phyloP scores from a whole-genome alignment of 2,329 filamentous ascomycete genomes.

The Geosmithia flava region DNA sequence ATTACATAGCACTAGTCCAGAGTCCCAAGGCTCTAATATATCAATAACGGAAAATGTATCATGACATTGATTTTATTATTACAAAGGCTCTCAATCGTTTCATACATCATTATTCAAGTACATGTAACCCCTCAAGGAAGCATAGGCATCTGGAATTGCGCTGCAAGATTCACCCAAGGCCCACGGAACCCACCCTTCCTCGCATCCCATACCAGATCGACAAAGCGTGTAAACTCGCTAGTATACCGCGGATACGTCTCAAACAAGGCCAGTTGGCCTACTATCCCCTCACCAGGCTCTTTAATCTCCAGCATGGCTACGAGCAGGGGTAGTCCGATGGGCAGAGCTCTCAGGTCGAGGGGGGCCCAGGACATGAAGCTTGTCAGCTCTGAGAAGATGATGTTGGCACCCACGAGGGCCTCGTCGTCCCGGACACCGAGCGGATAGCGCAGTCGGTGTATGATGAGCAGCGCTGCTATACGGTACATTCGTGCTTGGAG shows the following conservation, averaged over 20 bases:
- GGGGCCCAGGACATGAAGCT: constrained; percentile 1
- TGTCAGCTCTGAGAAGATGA: constrained; percentile 4
- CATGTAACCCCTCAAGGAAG: neutral
- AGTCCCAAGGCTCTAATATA: no score
- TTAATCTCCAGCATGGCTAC: constrained; percentile 6
- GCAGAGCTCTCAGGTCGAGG: constrained; percentile 3
- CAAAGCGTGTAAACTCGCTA: constrained; percentile 1
- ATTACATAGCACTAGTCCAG: no score
- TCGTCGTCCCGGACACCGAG: constrained; percentile 4
- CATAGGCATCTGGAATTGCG: constrained; percentile 1
- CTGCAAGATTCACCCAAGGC: constrained; percentile 4
- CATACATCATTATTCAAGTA: no score
- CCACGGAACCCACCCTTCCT: constrained; percentile 3
- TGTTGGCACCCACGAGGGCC: constrained; percentile 1
- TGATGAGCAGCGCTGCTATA: constrained; percentile 4
- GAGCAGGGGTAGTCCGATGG: constrained; percentile 6
- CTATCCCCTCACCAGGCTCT: constrained; percentile 1
- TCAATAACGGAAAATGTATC: no score
- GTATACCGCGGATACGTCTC: neutral
- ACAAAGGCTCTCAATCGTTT: no score
- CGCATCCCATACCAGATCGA: constrained; percentile 2
- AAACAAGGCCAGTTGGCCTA: constrained; percentile 2
- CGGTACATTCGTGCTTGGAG: constrained; percentile 6
- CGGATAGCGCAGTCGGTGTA: constrained; percentile 7
- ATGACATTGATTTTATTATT: no score